Conservation (phyloP, 2,329 filamentous ascomycete genomes). For the Xylogone sp. region DNA sequence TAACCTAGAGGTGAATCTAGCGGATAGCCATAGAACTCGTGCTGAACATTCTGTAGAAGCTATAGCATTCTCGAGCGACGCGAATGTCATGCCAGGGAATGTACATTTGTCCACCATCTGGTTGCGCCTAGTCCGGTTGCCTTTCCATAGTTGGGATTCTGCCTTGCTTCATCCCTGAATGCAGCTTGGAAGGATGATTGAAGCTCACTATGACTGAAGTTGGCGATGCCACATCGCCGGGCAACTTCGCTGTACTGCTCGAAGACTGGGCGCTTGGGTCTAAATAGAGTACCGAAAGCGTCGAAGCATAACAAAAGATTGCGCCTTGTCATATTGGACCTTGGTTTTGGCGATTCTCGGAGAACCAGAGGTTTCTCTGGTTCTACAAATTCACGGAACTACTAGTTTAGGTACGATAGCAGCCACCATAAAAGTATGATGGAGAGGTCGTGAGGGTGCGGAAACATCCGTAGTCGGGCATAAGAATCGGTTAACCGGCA, state of each 20-base stretch:
- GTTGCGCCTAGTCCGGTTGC: conserved; percentile 44
- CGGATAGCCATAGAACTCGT: neutral
- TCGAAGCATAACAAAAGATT: conserved; percentile 59
- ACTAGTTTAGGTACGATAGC: too few relatives aligned
- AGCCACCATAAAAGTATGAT: too few relatives aligned
- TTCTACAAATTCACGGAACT: too few relatives aligned
- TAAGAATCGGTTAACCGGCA: too few relatives aligned
- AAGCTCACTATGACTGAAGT: conserved; percentile 38
- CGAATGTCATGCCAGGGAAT: conserved; percentile 12
- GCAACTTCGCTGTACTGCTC: conserved; percentile 53
- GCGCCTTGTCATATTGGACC: conserved; percentile 14
- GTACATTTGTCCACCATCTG: conserved; percentile 58
- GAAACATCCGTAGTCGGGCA: too few relatives aligned
- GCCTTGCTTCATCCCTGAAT: conserved; percentile 41
- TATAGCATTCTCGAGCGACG: neutral
- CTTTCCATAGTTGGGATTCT: conserved; percentile 57
- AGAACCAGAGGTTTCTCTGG: too few relatives aligned
- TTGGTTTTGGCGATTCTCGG: too few relatives aligned
- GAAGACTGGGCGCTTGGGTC: conserved; percentile 44
- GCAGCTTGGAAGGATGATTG: conserved; percentile 33
- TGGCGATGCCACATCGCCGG: conserved; percentile 41
- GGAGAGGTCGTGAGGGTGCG: too few relatives aligned
- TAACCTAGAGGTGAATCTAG: conserved; percentile 38
- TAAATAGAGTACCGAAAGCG: conserved; percentile 62
- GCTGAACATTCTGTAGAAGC: neutral